phyloP scores from a whole-genome alignment of 805 yeast genomes.

The Pichia scutulata region DNA sequence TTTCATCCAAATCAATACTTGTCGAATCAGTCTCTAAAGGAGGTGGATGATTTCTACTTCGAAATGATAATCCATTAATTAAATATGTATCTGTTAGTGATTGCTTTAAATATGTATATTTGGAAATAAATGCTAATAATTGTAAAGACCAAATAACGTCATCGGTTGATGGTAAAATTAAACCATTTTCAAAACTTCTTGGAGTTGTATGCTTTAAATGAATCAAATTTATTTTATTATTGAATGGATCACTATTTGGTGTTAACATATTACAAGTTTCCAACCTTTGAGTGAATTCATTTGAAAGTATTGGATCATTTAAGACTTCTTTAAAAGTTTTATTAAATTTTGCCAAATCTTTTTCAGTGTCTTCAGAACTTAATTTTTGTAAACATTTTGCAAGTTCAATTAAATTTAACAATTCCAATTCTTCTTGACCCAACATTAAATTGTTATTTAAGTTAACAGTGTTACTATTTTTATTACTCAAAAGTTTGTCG shows the following conservation, averaged over 20 bases:
- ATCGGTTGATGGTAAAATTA: conserved; percentile 83
- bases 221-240: neutral
- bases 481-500: conserved; percentile 15
- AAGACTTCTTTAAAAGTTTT: conserved; percentile 20
- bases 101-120: conserved; percentile 74
- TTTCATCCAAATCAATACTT: conserved; percentile 21
- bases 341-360: conserved; percentile 5
- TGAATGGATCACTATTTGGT: conserved; percentile 13
- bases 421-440: conserved; percentile 22
- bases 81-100: conserved; percentile 68
- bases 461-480: neutral
- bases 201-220: conserved; percentile 29
- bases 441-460: neutral
- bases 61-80: conserved; percentile 58
- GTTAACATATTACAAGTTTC: conserved; percentile 26
- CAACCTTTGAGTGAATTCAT: conserved; percentile 20
- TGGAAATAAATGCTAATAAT: conserved; percentile 85
- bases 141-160: conserved; percentile 93
- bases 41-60: conserved; percentile 30
- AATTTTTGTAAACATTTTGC: conserved; percentile 24
- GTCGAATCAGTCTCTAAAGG: conserved; percentile 24
- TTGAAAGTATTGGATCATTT: conserved; percentile 18
- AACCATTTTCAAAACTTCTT: conserved; percentile 54
- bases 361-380: conserved; percentile 2
- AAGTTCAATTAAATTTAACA: conserved; percentile 22